Base-by-base conservation (phyloP, 345 rosid species). In the Mangifera indica region DNA sequence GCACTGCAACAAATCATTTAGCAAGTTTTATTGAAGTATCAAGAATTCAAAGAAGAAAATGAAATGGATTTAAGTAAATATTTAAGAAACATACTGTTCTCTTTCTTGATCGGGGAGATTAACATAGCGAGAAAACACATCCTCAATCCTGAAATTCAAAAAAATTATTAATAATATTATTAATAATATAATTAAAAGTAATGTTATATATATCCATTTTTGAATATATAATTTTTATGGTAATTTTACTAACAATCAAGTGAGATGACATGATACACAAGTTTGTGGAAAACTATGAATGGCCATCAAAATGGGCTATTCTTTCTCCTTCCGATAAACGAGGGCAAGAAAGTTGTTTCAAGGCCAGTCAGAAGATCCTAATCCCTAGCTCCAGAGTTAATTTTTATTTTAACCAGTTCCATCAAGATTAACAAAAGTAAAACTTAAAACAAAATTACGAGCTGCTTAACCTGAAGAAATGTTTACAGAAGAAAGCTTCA, bases 41-140 rank as follows among this genome's bases (percentile, higher is more conserved):
- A 32, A 45, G 13, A 37, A 42, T 5, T 10, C 48, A 1, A 9
- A 7, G 15, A 64, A 5, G 22, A 45, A 22, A 6, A 13, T n/a
- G 22, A 44, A 10, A 37, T 5, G 10, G 20, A 40, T 63, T 8
- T 13, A 22, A 5, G 14, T 24, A 20, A 67, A 21, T 21, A 34
- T 14, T 2, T 40, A 21, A 14, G 57, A 46, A 64, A 60, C 75
- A 11, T 81, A 92, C 98, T 84, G 84, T 48, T 81, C 87, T 85
- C 91, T 83, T 86, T 93, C 94, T 82, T 85, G 90, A 54, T 81
- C 87, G 3, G 87, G 78, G 14, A 90, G 83, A 77, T 83, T 76
- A 63, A 90, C 66, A 73, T 84, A 92, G 46, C 93, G 91, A 12
- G 82, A 57, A 66, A 92, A 80, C 44, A 89, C 93, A 75, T 90